phyloP scores from a whole-genome alignment of 148 eudicot species.

The Camellia granthamiana region DNA sequence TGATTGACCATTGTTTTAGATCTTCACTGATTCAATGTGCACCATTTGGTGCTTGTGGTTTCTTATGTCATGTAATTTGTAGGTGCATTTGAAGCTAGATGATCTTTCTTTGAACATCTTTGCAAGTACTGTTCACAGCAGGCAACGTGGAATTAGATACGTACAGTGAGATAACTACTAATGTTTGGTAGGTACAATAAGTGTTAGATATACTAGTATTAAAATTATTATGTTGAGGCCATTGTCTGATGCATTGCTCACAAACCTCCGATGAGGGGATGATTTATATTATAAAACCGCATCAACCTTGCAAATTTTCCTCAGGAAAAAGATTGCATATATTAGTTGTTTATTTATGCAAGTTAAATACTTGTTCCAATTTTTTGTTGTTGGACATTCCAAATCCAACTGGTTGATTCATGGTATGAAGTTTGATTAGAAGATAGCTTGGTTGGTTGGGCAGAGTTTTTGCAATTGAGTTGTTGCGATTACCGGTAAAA shows the following conservation, averaged over 20 bases:
- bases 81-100: constrained; percentile 1
- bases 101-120: neutral
- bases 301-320: neutral
- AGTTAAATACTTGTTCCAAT: no score
- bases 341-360: no score
- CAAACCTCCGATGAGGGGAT: no score
- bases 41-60: neutral
- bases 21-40: neutral
- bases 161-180: neutral
- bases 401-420: no score
- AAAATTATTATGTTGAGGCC: neutral
- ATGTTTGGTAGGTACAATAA: neutral
- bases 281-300: no score
- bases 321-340: neutral
- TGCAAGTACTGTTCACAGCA: neutral
- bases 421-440: no score
- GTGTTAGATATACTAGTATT: neutral
- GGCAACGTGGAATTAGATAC: neutral
- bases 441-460: no score
- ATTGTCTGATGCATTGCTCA: neutral
- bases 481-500: no score
- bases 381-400: no score
- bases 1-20: neutral
- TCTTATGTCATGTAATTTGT: neutral
- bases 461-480: no score